Percentiles rank a stretch among this genome's conserved stretches.
Conservation (phyloP, 305 asterid species). For the Solanum hybrid region DNA sequence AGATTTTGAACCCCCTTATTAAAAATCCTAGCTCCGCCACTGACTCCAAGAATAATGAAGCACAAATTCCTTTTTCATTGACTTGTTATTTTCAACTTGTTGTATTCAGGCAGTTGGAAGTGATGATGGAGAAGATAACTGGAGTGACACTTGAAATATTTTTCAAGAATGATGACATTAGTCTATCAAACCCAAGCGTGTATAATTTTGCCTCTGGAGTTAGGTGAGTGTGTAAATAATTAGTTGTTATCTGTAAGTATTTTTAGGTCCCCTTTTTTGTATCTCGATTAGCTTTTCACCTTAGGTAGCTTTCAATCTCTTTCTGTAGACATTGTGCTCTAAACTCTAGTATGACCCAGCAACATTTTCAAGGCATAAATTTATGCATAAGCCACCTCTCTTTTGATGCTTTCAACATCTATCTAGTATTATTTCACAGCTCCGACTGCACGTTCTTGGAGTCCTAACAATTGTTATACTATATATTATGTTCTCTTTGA, state of each 20-base stretch:
- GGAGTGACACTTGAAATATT: slow-evolving; percentile 61
- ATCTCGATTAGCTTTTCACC: slow-evolving; percentile 1
- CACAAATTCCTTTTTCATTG: slow-evolving; percentile 2
- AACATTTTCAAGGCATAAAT: background rate
- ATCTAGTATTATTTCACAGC: background rate
- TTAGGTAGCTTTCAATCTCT: slow-evolving; percentile 5
- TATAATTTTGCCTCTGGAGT: slow-evolving; percentile 16
- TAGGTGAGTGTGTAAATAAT: slow-evolving; percentile 24
- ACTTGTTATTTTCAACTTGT: background rate
- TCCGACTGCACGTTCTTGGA: background rate
- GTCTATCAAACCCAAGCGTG: slow-evolving; percentile 4
- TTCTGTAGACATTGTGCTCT: background rate
- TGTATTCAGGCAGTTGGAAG: slow-evolving; percentile 77
- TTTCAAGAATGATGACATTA: background rate
- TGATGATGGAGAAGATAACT: slow-evolving; percentile 70
- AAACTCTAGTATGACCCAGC: background rate
- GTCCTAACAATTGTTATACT: background rate
- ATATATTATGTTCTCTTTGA: no score
- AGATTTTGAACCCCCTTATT: no score
- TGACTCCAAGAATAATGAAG: background rate
- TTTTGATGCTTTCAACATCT: background rate
- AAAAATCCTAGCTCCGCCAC: no score
- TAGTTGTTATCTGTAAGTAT: slow-evolving; percentile 5
- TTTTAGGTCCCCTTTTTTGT: slow-evolving; percentile 17
- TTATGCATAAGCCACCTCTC: background rate